These are phyloP conservation scores for Aquanectria penicillioides DNA, from an alignment of 2,329 filamentous ascomycete genomes.

Conservation along the genomic window DNA sequence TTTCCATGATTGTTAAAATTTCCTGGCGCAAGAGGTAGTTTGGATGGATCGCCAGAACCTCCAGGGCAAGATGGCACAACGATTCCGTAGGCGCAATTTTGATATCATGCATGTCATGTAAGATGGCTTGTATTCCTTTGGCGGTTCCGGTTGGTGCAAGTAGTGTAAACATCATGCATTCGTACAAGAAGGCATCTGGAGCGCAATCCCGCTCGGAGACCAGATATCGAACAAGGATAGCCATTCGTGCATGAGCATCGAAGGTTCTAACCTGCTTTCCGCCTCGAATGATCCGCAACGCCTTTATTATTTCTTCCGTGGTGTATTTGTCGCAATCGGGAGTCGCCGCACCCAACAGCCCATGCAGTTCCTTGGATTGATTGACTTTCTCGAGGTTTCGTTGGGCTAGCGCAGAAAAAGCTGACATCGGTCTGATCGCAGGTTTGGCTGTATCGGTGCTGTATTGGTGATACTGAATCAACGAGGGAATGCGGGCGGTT, in stretches of 20 bases:
- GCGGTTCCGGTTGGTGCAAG: constrained; percentile 74
- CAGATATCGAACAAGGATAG: constrained; percentile 65
- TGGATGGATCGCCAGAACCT: constrained; percentile 83
- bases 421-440: too few species aligned
- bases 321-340: constrained; percentile 22
- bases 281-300: constrained; percentile 43
- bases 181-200: constrained; percentile 72
- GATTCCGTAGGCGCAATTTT: constrained; percentile 71
- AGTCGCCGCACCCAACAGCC: constrained; percentile 11
- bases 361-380: background rate
- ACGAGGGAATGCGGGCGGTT: too few species aligned
- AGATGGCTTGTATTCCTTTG: constrained; percentile 67
- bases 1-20: constrained; percentile 78
- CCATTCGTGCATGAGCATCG: constrained; percentile 43
- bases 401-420: constrained; percentile 4
- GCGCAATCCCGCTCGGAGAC: constrained; percentile 63
- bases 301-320: constrained; percentile 36
- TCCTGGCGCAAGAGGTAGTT: constrained; percentile 81
- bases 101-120: constrained; percentile 75
- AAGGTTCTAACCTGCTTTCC: constrained; percentile 29
- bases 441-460: constrained; percentile 19
- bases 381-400: background rate
- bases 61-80: constrained; percentile 76
- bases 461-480: constrained; percentile 30
- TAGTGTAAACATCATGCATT: constrained; percentile 79